Evolutionary conservation across 139 green algal genomes (phyloP), one percentile per base, ranked within the genome.

Genomic region (Volvox reticuliferus): DNA sequence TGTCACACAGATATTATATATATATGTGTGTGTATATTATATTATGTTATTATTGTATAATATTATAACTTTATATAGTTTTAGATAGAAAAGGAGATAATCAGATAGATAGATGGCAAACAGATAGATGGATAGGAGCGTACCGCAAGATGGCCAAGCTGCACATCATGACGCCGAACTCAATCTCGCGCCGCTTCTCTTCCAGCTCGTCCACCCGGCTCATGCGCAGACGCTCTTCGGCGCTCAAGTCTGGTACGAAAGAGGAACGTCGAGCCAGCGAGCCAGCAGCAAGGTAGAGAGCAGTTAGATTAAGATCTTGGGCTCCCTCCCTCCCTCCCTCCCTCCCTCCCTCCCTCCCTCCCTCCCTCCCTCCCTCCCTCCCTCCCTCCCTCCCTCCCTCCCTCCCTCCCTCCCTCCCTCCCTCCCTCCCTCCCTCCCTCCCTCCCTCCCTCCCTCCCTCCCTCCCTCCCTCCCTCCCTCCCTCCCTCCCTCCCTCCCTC

Each of bases 111-210:
- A 75, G 24, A 32, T 26, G 12, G 67, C 14, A 75, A 12, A 75
- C 12, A 14, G 22, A 14, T 75, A 75, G 67, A 12, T 26, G 14
- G 9, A 12, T 3, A 75, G 67, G 16, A 73, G 16, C 88, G 18
- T 82, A 94, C 92, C 92, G 85, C 12, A 95, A 79, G 9, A 99
- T 97, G 2, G 96, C 95, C 0, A 99, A 91, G 9, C 93, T 91
- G 79, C 92, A 97, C 80, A 96, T 93, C 32, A 94, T 95, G 0
- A 94, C 90, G 14, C 75, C 90, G 85, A 98, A 98, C 26, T 95
- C 88, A 21, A 94, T 85, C 92, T 98, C 95, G 26, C 28, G 73
- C 20, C 69, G 36, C 81, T 96, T 96, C 20, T 96, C 93, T 14
- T 94, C 84, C 35, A 98, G 89, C 79, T 98, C 96, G 33, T 99